Base-by-base conservation (phyloP, 2,329 filamentous ascomycete species). In the Sarocladiaceae sp. region DNA sequence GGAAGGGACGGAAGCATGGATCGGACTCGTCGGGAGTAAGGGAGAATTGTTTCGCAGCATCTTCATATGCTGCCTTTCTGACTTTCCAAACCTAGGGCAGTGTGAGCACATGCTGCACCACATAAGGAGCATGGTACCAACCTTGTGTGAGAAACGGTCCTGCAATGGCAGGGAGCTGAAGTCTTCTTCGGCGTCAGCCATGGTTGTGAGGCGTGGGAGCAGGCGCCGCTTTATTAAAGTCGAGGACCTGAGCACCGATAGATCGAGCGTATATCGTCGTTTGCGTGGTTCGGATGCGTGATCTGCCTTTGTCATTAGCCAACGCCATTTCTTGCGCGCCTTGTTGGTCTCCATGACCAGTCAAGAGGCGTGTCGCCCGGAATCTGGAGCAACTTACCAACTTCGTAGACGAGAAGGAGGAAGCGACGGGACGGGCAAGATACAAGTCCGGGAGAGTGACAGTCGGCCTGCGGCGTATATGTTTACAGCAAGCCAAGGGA, bases 51-150 rank as follows among this genome's bases (percentile, higher is more conserved):
- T 93, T 90, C 32, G 85, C 80, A 16, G 88, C 90, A 53, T 93
- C 88, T 73, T 98, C 93, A 62, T 97, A 98, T 44, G 83, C 93
- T 59, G 81, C 82, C 69, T 98, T 98, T 58, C 93, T 80, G 33
- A 95, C 90, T 76, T 98, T 98, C 93, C 93, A 98, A 58, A 86
- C 80, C 85, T 86, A 43, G 19, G 18, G 23, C 45, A 40, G 47
- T 48, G 42, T 55, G 44, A 52, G 50, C 31, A 23, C 26, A 19
- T 47, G 35, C 10, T 15, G 9, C 29, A 9, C 21, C 9, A 20
- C 27, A 19, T 19, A 15, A 20, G 33, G 16, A 33, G 11, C 15
- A 23, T 35, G 16, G 5, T 31, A 51, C 61, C 44, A 56, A 83
- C 80, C 72, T 95, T 95, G 72, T 95, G 88, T 45, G 78, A 72